Evolutionary conservation across 768 basidiomycete genomes (phyloP).

Genomic region (Boletus rubroflammeus): DNA sequence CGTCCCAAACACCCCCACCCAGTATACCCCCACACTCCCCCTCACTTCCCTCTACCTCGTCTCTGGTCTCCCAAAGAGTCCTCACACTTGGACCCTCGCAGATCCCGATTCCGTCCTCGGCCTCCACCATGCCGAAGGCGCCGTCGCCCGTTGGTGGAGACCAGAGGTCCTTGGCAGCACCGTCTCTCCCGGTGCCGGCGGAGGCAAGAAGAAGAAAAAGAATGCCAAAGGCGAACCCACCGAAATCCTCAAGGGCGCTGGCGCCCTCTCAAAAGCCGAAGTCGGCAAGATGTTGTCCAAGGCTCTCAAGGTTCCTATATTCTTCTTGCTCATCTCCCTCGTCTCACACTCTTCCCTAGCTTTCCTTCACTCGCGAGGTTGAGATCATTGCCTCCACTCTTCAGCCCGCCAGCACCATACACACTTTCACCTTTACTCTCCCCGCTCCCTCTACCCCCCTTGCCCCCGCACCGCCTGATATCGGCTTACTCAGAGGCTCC

Average conservation of each 20-base stretch:
- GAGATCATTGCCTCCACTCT: constrained; percentile 94
- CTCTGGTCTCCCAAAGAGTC: constrained; percentile 84
- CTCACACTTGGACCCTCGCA: constrained; percentile 85
- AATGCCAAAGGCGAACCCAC: constrained; percentile 51
- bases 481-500: constrained; percentile 60
- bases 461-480: constrained; percentile 66
- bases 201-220: constrained; percentile 69
- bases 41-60: constrained; percentile 84
- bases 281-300: constrained; percentile 89
- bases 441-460: constrained; percentile 74
- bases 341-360: constrained; percentile 38
- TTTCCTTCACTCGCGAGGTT: constrained; percentile 88
- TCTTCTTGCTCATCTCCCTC: not conserved
- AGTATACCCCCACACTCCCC: constrained; percentile 68
- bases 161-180: constrained; percentile 89
- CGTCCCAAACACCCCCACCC: constrained; percentile 43
- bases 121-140: constrained; percentile 78
- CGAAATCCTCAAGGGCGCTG: constrained; percentile 69
- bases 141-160: constrained; percentile 86
- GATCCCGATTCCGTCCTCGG: constrained; percentile 81
- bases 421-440: constrained; percentile 86
- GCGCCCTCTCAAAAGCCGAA: constrained; percentile 80
- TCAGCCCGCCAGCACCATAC: constrained; percentile 88
- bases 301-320: constrained; percentile 68
- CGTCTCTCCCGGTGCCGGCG: constrained; percentile 79